Evolutionary conservation across 352 stramenopile genomes (phyloP), one percentile per base, ranked within the genome.

Genomic region (Phytophthora cactorum): DNA sequence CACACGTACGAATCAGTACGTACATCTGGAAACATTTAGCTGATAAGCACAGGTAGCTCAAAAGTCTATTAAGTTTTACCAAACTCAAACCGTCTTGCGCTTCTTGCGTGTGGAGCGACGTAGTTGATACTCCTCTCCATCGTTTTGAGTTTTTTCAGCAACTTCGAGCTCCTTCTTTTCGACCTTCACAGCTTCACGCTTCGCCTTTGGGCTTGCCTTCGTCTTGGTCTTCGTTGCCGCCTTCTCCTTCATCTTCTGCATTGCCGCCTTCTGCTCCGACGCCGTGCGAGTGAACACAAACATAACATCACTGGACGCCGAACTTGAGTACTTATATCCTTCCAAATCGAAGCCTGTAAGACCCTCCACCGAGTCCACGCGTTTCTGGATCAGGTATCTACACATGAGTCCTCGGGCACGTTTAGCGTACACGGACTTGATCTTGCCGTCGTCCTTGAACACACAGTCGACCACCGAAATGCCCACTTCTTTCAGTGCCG

Each of bases 401-500:
- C 89, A 96, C 91, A 99, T 98, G 51, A 99, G 82, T 1, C 97
- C 97, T 49, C 96, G 83, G 31, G 96, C 95, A 32, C 92, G 91
- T 73, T 99, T 99, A 12, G 96, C 93, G 58, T 97, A 98, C 27
- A 98, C 89, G 2, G 93, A 93, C 61, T 98, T 91, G 44, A 98
- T 84, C 63, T 87, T 85, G 39, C 92, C 95, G 46, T 97, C 82
- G 72, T 98, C 91, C 53, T 97, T 91, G 84, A 99, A 99, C n/a
- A 98, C 81, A 64, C 95, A 95, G 39, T 97, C 90, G 12, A 99
- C 66, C 12, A 98, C 82, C 15, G 80, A 76, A 61, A 96, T 78
- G 1, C 55, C 52, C 5, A 79, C 75, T 1, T 70, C 61, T 49
- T 87, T 73, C 32, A 98, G 66, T 12, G 75, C 78, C 7, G 74